These are phyloP conservation scores for Thelonectria olida DNA, from an alignment of 2,329 filamentous ascomycete genomes.

Conservation along the genomic window DNA sequence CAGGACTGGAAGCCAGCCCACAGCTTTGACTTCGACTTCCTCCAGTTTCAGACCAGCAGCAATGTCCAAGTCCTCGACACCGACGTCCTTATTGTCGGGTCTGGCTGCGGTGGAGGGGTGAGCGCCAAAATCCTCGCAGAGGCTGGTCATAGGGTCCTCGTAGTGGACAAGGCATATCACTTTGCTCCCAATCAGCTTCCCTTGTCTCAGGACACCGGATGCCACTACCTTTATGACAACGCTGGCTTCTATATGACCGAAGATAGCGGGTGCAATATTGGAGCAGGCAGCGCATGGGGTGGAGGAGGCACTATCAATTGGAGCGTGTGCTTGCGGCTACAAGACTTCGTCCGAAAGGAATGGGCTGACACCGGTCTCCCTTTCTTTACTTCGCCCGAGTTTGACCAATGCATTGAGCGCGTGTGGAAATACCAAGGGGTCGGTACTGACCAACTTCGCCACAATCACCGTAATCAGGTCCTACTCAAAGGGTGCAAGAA, in stretches of 20 bases:
- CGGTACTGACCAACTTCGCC: conserved; percentile 69
- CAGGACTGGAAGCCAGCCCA: conserved; percentile 58
- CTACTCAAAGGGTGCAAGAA: conserved; percentile 80
- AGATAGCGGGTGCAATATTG: conserved; percentile 66
- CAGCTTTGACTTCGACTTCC: conserved; percentile 66
- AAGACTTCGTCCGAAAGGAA: conserved; percentile 79
- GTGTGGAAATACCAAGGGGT: conserved; percentile 85
- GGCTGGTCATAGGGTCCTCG: conserved; percentile 77
- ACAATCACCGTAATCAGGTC: conserved; percentile 76
- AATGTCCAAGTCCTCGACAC: conserved; percentile 71
- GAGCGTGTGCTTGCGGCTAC: conserved; percentile 73
- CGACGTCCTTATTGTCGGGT: conserved; percentile 87
- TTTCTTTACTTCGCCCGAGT: conserved; percentile 78
- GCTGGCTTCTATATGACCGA: conserved; percentile 66
- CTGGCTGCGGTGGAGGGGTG: conserved; percentile 86
- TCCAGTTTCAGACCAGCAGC: conserved; percentile 60
- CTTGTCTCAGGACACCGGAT: conserved; percentile 71
- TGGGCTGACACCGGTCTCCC: conserved; percentile 77
- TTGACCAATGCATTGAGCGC: conserved; percentile 80
- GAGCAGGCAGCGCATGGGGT: conserved; percentile 80
- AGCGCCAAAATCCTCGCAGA: conserved; percentile 83
- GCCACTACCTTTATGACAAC: conserved; percentile 74
- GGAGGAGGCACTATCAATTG: conserved; percentile 92
- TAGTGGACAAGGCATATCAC: conserved; percentile 85
- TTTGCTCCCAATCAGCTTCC: conserved; percentile 78